These are phyloP conservation scores for Mycena chlorophos DNA, from an alignment of 768 basidiomycete genomes.

Conservation along the genomic window DNA sequence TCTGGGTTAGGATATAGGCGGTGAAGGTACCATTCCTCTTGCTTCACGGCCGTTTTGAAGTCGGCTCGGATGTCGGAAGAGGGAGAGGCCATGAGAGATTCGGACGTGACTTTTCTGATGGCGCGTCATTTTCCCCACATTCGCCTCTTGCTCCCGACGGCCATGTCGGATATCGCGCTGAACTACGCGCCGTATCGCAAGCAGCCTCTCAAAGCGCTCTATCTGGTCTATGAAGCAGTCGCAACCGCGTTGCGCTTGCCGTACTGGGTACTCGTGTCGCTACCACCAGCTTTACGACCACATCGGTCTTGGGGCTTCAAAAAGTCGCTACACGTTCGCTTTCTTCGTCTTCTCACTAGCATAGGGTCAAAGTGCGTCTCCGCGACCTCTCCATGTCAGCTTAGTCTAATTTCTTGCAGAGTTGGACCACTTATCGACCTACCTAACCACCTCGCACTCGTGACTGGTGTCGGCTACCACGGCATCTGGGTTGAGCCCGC, in stretches of 20 bases:
- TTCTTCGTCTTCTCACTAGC: no score
- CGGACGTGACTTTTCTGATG: no score
- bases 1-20: slow-evolving; percentile 70
- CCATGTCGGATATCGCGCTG: slow-evolving; percentile 1
- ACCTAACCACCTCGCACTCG: slow-evolving; percentile 44
- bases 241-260: slow-evolving; percentile 47
- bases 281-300: slow-evolving; percentile 45
- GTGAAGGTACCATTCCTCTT: slow-evolving; percentile 69
- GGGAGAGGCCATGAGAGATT: neutral
- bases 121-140: no score
- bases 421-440: slow-evolving; percentile 33
- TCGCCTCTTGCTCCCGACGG: neutral
- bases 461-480: slow-evolving; percentile 40
- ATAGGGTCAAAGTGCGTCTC: slow-evolving; percentile 17
- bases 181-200: slow-evolving; percentile 23
- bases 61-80: slow-evolving; percentile 54
- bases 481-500: slow-evolving; percentile 52
- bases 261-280: slow-evolving; percentile 44
- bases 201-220: slow-evolving; percentile 53
- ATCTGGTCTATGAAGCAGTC: slow-evolving; percentile 44
- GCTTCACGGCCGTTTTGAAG: slow-evolving; percentile 56
- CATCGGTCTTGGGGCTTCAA: slow-evolving; percentile 46
- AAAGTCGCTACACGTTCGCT: slow-evolving; percentile 38
- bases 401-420: slow-evolving; percentile 25
- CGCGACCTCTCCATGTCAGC: neutral